Conservation (phyloP, 2,329 filamentous ascomycete genomes). For the Akanthomyces uredinophilus region DNA sequence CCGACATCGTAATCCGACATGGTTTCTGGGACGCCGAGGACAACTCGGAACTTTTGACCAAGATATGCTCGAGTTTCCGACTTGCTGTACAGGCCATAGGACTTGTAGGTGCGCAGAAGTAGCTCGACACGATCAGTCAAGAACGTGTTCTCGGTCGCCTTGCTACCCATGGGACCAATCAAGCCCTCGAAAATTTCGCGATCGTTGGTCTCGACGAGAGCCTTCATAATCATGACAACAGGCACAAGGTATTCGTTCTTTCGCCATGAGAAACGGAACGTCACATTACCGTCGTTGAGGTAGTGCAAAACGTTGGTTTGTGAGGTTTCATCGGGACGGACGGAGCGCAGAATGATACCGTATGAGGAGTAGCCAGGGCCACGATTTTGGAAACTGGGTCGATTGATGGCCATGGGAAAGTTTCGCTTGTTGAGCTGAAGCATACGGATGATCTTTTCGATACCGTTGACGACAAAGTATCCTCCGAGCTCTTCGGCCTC, state of each 20-base stretch:
- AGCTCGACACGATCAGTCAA: slow-evolving; percentile 92
- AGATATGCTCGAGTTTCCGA: slow-evolving; percentile 79
- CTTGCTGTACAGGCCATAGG: slow-evolving; percentile 77
- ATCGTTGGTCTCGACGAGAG: slow-evolving; percentile 91
- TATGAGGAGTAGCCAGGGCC: slow-evolving; percentile 83
- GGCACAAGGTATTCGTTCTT: slow-evolving; percentile 97
- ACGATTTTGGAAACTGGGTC: slow-evolving; percentile 83
- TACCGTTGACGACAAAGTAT: slow-evolving; percentile 97
- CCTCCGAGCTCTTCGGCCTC: slow-evolving; percentile 94
- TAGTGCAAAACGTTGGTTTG: slow-evolving; percentile 98
- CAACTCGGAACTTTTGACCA: slow-evolving; percentile 84
- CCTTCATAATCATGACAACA: slow-evolving; percentile 94
- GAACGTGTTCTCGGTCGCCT: slow-evolving; percentile 82
- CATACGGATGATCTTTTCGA: slow-evolving; percentile 93
- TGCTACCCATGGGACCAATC: slow-evolving; percentile 70
- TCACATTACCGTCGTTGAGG: slow-evolving; percentile 90
- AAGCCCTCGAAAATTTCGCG: slow-evolving; percentile 93
- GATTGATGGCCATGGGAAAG: slow-evolving; percentile 89
- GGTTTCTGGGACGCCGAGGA: slow-evolving; percentile 77
- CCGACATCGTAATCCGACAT: slow-evolving; percentile 86
- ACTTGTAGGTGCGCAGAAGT: slow-evolving; percentile 87
- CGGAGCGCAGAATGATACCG: slow-evolving; percentile 86
- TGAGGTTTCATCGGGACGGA: slow-evolving; percentile 94
- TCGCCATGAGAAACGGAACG: slow-evolving; percentile 94
- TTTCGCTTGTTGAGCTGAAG: slow-evolving; percentile 87